Evolutionary conservation across 2,329 filamentous ascomycete genomes (phyloP).

Genomic region (Talaromyces verruculosus): DNA sequence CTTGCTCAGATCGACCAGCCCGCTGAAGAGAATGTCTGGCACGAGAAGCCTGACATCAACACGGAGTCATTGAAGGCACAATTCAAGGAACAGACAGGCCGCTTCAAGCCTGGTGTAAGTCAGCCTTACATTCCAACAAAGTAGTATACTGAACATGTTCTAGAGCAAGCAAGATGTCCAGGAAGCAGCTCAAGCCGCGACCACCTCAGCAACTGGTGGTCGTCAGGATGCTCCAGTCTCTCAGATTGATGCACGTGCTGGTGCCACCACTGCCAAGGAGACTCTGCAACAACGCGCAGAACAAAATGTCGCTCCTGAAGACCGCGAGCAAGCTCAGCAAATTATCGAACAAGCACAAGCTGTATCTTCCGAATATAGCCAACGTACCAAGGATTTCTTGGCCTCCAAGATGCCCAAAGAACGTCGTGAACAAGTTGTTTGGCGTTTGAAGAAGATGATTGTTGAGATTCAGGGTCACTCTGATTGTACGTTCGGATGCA

Average conservation of each 20-base stretch:
- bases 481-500: constrained; percentile 62
- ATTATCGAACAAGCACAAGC: constrained; percentile 59
- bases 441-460: constrained; percentile 95
- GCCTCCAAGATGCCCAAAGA: constrained; percentile 86
- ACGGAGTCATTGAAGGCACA: constrained; percentile 69
- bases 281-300: constrained; percentile 54
- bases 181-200: constrained; percentile 57
- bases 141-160: constrained; percentile 11
- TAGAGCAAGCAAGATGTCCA: constrained; percentile 51
- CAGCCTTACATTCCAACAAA: constrained; percentile 24
- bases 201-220: constrained; percentile 52
- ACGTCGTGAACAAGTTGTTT: constrained; percentile 87
- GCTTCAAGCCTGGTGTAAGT: constrained; percentile 53
- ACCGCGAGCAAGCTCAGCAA: constrained; percentile 52
- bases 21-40: constrained; percentile 90
- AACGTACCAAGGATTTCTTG: constrained; percentile 69
- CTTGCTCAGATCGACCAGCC: constrained; percentile 76
- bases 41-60: constrained; percentile 76
- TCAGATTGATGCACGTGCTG: constrained; percentile 53
- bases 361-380: constrained; percentile 39
- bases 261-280: constrained; percentile 36
- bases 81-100: constrained; percentile 61
- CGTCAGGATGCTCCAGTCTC: constrained; percentile 50
- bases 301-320: constrained; percentile 15
- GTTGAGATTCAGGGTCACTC: constrained; percentile 94